These are phyloP conservation scores for Calonectria montana DNA, from an alignment of 2,329 filamentous ascomycete species.

Conservation along the genomic window DNA sequence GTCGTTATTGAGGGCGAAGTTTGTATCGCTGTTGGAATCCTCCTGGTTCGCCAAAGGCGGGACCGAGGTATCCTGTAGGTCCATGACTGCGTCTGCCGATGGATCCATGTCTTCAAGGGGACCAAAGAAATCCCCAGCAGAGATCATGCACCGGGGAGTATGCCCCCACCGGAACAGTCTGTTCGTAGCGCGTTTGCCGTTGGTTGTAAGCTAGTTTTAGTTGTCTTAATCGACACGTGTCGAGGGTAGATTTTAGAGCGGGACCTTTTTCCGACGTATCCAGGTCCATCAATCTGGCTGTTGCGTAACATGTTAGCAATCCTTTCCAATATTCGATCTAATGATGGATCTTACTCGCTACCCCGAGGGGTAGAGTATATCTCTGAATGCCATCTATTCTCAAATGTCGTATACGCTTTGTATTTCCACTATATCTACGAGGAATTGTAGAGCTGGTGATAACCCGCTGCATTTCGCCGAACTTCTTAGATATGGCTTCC, in stretches of 20 bases:
- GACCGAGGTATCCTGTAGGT: background rate
- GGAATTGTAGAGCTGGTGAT: background rate
- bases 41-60: background rate
- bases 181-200: background rate
- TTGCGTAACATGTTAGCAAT: background rate
- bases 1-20: background rate
- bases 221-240: background rate
- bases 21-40: background rate
- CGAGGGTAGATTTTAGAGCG: background rate
- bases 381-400: background rate
- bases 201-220: background rate
- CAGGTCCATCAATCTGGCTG: background rate
- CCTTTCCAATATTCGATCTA: too few species aligned
- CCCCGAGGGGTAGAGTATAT: background rate
- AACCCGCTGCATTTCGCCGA: background rate
- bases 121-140: background rate
- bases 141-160: background rate
- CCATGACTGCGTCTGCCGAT: background rate
- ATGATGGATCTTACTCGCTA: background rate
- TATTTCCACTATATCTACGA: background rate
- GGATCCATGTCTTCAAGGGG: background rate
- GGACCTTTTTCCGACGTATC: slow-evolving; percentile 5
- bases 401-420: background rate
- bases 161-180: background rate
- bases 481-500: background rate